Evolutionary conservation across 441 rosid species (phyloP).

Genomic region (Brassica hybrid): DNA sequence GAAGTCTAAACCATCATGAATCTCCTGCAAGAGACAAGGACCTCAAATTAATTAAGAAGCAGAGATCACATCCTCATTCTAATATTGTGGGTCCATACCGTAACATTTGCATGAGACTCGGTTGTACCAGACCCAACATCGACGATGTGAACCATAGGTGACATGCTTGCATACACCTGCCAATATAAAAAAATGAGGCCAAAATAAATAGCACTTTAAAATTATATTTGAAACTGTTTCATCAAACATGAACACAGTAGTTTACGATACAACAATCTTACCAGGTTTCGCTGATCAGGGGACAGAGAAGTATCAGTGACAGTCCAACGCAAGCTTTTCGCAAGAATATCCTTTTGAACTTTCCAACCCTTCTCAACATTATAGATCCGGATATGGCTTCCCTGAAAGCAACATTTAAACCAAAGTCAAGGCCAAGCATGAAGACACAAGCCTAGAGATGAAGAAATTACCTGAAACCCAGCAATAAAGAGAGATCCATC

Average conservation of each 20-base stretch:
- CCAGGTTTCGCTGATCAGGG: slow-evolving; percentile 78
- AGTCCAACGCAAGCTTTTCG: slow-evolving; percentile 82
- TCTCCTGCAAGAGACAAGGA: slow-evolving; percentile 57
- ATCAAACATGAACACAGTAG: no score
- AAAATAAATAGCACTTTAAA: no score
- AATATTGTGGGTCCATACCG: slow-evolving; percentile 52
- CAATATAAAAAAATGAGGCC: no score
- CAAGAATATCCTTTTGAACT: slow-evolving; percentile 71
- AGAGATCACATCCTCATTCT: no score
- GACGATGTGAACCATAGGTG: slow-evolving; percentile 79
- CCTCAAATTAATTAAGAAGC: no score
- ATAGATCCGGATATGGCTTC: slow-evolving; percentile 73
- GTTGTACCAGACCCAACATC: slow-evolving; percentile 61
- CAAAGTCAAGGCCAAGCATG: background rate
- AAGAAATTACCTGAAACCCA: slow-evolving; percentile 62
- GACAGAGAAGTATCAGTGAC: slow-evolving; percentile 88
- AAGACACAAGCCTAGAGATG: slow-evolving; percentile 37
- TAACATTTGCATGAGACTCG: slow-evolving; percentile 76
- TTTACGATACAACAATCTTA: no score
- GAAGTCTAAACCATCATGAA: slow-evolving; percentile 74
- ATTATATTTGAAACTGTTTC: slow-evolving; percentile 11
- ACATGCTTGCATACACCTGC: slow-evolving; percentile 86
- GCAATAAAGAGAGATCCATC: slow-evolving; percentile 82
- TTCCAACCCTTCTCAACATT: slow-evolving; percentile 81
- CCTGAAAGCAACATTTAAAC: slow-evolving; percentile 51